Percentiles rank a stretch among this genome's conserved stretches.
phyloP scores from a whole-genome alignment of 768 basidiomycete species.

The Boletus rubropictus region DNA sequence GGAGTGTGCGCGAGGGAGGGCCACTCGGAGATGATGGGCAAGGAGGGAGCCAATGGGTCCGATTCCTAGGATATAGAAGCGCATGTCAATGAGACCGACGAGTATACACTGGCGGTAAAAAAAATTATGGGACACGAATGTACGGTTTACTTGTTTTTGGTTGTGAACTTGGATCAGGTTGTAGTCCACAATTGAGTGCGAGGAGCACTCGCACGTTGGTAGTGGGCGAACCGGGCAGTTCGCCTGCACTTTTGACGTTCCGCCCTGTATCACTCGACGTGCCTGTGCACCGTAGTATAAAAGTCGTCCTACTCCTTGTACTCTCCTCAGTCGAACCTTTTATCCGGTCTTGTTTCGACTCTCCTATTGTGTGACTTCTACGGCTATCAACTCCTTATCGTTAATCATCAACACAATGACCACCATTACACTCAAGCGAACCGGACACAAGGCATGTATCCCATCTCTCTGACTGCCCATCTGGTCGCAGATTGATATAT shows the following conservation, averaged over 20 bases:
- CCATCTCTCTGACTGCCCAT: not conserved
- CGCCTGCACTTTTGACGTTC: no score
- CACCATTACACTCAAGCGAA: slow-evolving; percentile 50
- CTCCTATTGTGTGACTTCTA: no score
- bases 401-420: slow-evolving; percentile 37
- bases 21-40: slow-evolving; percentile 68
- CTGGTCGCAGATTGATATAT: slow-evolving; percentile 1
- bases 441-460: slow-evolving; percentile 47
- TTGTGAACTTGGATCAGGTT: no score
- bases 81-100: slow-evolving; percentile 34
- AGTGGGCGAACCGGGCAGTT: no score
- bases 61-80: slow-evolving; percentile 70
- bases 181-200: no score
- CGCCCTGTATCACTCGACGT: no score
- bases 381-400: slow-evolving; percentile 10
- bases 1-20: slow-evolving; percentile 44
- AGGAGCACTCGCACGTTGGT: no score
- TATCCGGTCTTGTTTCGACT: no score
- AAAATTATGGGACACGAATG: slow-evolving; percentile 1
- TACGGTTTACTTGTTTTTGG: not conserved
- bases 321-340: no score
- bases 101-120: not conserved
- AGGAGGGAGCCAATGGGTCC: slow-evolving; percentile 82
- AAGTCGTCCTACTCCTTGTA: no score
- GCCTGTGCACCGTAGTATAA: no score